Percentiles rank a stretch among this genome's conserved stretches.
Conservation (phyloP, 2,329 filamentous ascomycete genomes). For the Camillea tinctor region DNA sequence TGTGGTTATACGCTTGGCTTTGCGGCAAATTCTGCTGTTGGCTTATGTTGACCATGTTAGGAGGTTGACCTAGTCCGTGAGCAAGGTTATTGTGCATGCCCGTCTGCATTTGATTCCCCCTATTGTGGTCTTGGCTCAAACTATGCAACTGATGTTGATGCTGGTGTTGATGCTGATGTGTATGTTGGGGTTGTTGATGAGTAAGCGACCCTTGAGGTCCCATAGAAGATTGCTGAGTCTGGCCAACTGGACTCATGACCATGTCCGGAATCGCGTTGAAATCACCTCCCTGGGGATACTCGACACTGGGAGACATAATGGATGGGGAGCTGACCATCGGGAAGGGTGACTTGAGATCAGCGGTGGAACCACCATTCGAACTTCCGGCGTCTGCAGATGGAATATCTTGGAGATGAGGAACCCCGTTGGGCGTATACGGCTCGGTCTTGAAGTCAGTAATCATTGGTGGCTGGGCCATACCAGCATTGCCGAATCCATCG, state of each 20-base stretch:
- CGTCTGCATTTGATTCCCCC: slow-evolving; percentile 35
- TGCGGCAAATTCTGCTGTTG: slow-evolving; percentile 30
- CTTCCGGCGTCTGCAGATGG: slow-evolving; percentile 38
- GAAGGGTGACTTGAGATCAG: slow-evolving; percentile 51
- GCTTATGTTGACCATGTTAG: slow-evolving; percentile 32
- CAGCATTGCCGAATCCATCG: slow-evolving; percentile 63
- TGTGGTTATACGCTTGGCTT: slow-evolving; percentile 27
- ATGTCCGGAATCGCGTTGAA: slow-evolving; percentile 54
- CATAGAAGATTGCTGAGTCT: slow-evolving; percentile 33
- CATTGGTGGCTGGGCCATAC: slow-evolving; percentile 55
- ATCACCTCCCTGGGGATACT: slow-evolving; percentile 47
- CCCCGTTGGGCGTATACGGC: slow-evolving; percentile 32
- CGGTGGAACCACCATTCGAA: slow-evolving; percentile 34
- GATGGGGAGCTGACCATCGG: slow-evolving; percentile 47
- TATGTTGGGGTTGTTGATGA: slow-evolving; percentile 33
- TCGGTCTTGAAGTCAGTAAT: slow-evolving; percentile 47
- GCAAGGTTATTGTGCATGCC: slow-evolving; percentile 30
- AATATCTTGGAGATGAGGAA: slow-evolving; percentile 42
- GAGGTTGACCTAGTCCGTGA: slow-evolving; percentile 30
- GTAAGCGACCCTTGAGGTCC: slow-evolving; percentile 32
- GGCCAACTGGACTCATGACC: slow-evolving; percentile 50
- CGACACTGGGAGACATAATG: slow-evolving; percentile 52
- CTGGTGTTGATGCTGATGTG: slow-evolving; percentile 31
- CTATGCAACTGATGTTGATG: slow-evolving; percentile 24
- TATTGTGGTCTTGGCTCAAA: slow-evolving; percentile 30